A percentile compares a stretch with the other conserved stretches of the same genome.
These are phyloP conservation scores for Ramalina intermedia DNA, from an alignment of 495 filamentous ascomycete genomes.

Conservation along the genomic window DNA sequence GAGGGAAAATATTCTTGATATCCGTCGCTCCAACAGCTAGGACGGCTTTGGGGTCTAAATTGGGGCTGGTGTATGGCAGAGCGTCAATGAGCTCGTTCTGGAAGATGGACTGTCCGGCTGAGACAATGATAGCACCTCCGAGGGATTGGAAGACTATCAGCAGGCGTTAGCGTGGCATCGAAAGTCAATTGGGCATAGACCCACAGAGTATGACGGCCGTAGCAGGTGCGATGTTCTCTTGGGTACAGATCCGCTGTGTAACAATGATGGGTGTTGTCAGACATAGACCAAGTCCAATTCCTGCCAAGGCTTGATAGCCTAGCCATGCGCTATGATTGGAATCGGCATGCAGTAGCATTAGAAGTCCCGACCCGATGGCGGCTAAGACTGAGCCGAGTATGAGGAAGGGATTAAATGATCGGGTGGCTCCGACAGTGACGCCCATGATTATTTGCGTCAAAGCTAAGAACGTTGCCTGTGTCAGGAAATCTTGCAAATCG, in stretches of 20 bases:
- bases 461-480: not conserved
- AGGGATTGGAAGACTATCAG: constrained; percentile 27
- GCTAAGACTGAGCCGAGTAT: constrained; percentile 31
- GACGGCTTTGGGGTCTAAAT: constrained; percentile 26
- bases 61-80: constrained; percentile 24
- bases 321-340: constrained; percentile 37
- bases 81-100: constrained; percentile 24
- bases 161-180: not conserved
- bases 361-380: constrained; percentile 38
- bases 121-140: constrained; percentile 34
- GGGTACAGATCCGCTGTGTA: constrained; percentile 32
- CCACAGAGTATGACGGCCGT: too few relatives aligned
- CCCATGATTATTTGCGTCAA: constrained; percentile 29
- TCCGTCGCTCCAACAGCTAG: constrained; percentile 37
- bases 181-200: not conserved
- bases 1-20: constrained; percentile 30
- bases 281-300: constrained; percentile 39
- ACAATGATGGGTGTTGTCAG: constrained; percentile 26
- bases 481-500: constrained; percentile 18
- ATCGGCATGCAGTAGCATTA: constrained; percentile 37
- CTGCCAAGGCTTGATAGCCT: constrained; percentile 40
- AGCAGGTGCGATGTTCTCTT: constrained; percentile 17
- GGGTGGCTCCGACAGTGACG: constrained; percentile 35
- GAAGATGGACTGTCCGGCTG: constrained; percentile 34
- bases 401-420: constrained; percentile 47